These are phyloP conservation scores for Macrophomina pseudophaseolina DNA, from an alignment of 2,329 filamentous ascomycete genomes.

Conservation along the genomic window DNA sequence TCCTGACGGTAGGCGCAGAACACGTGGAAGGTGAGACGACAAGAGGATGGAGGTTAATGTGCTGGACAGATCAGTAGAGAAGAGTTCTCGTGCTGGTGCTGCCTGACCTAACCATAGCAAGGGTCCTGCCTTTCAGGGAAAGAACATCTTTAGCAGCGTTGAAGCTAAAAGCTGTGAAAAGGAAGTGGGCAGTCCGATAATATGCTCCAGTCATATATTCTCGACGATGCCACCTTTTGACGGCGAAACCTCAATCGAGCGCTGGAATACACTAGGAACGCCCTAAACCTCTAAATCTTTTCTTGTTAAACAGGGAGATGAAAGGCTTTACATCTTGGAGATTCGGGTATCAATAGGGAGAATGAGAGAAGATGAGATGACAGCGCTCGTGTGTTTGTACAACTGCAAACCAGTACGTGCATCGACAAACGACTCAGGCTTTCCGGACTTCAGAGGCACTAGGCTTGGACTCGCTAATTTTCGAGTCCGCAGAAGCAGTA, in stretches of 20 bases:
- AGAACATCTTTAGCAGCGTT: not conserved
- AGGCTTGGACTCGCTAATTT: not conserved
- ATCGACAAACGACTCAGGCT: not conserved
- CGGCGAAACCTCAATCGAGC: not conserved
- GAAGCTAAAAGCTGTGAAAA: no score
- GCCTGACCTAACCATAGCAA: not conserved
- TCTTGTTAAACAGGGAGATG: not conserved
- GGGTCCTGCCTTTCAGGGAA: not conserved
- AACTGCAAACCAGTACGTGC: not conserved
- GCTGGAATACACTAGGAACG: not conserved
- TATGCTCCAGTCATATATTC: no score
- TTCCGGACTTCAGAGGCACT: not conserved
- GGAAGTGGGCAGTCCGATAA: no score
- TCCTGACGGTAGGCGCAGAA: conserved; percentile 24
- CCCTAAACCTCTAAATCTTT: not conserved
- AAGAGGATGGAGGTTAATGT: no score
- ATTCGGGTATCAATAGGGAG: conserved; percentile 21
- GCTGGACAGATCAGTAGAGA: not conserved
- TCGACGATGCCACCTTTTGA: not conserved
- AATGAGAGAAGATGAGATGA: conserved; percentile 2
- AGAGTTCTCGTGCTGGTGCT: not conserved
- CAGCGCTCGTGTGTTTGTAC: not conserved
- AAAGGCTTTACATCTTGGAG: not conserved
- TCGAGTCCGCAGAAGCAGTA: not conserved
- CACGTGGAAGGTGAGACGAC: no score